Conservation (phyloP, 768 basidiomycete genomes). For the Xanthoconium stramineum region DNA sequence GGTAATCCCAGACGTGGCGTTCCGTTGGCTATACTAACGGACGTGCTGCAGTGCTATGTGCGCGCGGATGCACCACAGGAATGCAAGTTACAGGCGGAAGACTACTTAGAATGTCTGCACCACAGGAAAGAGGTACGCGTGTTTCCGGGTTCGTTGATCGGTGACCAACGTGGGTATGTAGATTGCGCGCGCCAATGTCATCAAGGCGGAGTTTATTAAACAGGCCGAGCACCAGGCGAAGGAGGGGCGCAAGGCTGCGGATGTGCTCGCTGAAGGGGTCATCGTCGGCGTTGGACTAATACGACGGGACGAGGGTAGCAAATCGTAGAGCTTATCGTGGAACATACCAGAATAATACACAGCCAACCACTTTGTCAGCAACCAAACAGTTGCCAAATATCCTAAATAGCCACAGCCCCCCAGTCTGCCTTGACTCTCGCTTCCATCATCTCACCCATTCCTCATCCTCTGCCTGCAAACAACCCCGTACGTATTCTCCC, state of each 20-base stretch:
- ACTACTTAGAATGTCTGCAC: slow-evolving; percentile 92
- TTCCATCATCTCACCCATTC: slow-evolving; percentile 25
- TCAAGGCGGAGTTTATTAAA: slow-evolving; percentile 70
- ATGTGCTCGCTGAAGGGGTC: slow-evolving; percentile 68
- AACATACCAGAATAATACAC: slow-evolving; percentile 14
- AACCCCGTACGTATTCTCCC: slow-evolving; percentile 9
- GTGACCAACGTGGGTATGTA: slow-evolving; percentile 21
- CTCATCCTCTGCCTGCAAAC: background rate
- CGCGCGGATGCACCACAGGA: slow-evolving; percentile 69
- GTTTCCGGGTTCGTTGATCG: background rate
- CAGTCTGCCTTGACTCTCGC: slow-evolving; percentile 16
- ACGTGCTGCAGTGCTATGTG: slow-evolving; percentile 69
- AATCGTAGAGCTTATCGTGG: background rate
- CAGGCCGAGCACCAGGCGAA: slow-evolving; percentile 62
- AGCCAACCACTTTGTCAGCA: slow-evolving; percentile 29
- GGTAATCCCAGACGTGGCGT: slow-evolving; percentile 31
- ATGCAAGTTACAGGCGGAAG: slow-evolving; percentile 70
- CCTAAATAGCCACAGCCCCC: slow-evolving; percentile 33
- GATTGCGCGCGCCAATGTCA: slow-evolving; percentile 63
- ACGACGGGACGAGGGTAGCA: slow-evolving; percentile 37
- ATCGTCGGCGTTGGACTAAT: slow-evolving; percentile 77
- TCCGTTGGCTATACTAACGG: slow-evolving; percentile 8
- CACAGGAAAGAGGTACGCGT: slow-evolving; percentile 79
- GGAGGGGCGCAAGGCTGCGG: slow-evolving; percentile 69
- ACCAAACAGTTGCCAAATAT: slow-evolving; percentile 38